These are phyloP conservation scores for Viola pubescens DNA, from an alignment of 441 rosid species.

Conservation along the genomic window DNA sequence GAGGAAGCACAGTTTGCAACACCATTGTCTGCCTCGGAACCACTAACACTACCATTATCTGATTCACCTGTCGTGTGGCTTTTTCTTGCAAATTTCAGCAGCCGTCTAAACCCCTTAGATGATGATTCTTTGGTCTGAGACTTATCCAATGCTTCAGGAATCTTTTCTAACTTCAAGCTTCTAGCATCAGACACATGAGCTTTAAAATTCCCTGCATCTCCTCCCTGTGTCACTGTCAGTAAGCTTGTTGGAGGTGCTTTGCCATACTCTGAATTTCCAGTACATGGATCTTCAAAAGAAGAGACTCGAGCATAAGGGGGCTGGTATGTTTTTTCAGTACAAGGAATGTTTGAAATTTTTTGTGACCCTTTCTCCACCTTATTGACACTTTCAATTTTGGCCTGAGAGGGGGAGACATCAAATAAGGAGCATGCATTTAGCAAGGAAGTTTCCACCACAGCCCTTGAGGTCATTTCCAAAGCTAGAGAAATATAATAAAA, in stretches of 20 bases:
- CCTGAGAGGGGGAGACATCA: constrained; percentile 35
- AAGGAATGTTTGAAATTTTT: constrained; percentile 27
- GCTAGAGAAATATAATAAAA: too few species aligned
- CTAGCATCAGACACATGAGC: constrained; percentile 40
- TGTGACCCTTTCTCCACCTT: constrained; percentile 35
- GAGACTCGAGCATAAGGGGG: constrained; percentile 82
- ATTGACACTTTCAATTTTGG: constrained; percentile 32
- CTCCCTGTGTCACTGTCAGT: constrained; percentile 22
- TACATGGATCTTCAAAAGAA: constrained; percentile 68
- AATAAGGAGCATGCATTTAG: too few species aligned
- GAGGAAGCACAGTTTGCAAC: constrained; percentile 35
- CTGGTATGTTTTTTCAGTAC: constrained; percentile 53
- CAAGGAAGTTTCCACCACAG: constrained; percentile 1
- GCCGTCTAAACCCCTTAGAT: constrained; percentile 66
- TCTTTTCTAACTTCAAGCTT: constrained; percentile 45
- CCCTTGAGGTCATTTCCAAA: neutral
- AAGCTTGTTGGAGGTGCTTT: constrained; percentile 48
- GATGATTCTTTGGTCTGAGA: constrained; percentile 60
- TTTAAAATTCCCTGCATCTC: constrained; percentile 35
- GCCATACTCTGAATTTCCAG: constrained; percentile 45
- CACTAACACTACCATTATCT: constrained; percentile 32
- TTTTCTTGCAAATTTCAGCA: constrained; percentile 84
- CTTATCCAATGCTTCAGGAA: constrained; percentile 55
- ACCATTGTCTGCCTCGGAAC: constrained; percentile 46
- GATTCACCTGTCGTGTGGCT: constrained; percentile 47